phyloP scores from a whole-genome alignment of 106 monocot species.

The Alisma plantagoaquatica region DNA sequence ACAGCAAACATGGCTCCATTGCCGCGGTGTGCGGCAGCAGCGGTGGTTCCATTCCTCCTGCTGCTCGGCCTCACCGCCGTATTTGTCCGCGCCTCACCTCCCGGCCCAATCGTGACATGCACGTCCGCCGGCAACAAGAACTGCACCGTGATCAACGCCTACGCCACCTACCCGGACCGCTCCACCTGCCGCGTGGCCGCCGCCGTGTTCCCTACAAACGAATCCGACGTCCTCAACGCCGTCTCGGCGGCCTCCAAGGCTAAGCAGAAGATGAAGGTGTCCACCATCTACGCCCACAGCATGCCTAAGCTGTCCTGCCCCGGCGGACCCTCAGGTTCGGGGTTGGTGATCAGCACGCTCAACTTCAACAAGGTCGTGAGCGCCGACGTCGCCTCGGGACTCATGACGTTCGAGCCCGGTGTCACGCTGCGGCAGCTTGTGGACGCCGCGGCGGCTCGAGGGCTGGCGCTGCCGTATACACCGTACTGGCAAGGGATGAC shows the following conservation, averaged over 20 bases:
- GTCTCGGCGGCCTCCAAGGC: constrained; percentile 8
- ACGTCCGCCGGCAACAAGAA: constrained; percentile 7
- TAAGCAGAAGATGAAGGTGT: constrained; percentile 23
- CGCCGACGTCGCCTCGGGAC: constrained; percentile 3
- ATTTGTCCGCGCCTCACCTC: constrained; percentile 8
- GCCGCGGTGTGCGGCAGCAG: no score
- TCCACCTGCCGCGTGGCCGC: constrained; percentile 10
- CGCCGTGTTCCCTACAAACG: constrained; percentile 13
- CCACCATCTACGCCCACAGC: constrained; percentile 23
- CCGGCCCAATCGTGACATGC: constrained; percentile 11
- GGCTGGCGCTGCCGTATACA: constrained; percentile 16
- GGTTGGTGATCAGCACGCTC: constrained; percentile 16
- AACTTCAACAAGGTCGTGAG: constrained; percentile 7
- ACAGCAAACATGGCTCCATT: no score
- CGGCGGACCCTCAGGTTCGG: constrained; percentile 14
- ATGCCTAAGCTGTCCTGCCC: constrained; percentile 26
- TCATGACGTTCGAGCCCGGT: constrained; percentile 19
- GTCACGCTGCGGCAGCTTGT: constrained; percentile 9
- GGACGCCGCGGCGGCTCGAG: constrained; percentile 11
- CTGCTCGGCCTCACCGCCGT: not conserved
- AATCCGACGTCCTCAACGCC: constrained; percentile 13
- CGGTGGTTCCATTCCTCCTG: no score
- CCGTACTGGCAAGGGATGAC: constrained; percentile 24
- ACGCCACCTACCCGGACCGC: constrained; percentile 17
- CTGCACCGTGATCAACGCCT: constrained; percentile 18